Evolutionary conservation across 306 rosid genomes (phyloP).

Genomic region (Rubus idaeus): DNA sequence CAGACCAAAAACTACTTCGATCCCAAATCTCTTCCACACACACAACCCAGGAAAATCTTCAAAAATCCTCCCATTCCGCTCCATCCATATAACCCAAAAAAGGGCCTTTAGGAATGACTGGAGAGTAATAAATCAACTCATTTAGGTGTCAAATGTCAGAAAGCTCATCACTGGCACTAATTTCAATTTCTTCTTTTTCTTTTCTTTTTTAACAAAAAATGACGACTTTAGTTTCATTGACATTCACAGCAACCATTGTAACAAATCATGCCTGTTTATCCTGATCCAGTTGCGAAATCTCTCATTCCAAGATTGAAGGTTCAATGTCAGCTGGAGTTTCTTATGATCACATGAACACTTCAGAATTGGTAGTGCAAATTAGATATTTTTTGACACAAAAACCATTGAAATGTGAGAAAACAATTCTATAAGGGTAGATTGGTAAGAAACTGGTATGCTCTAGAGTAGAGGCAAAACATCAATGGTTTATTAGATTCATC

Average conservation of each 20-base stretch:
- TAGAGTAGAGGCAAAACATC: slow-evolving; percentile 1
- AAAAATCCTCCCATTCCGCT: too few relatives aligned
- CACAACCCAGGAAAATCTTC: too few relatives aligned
- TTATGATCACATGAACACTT: slow-evolving; percentile 26
- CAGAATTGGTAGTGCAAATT: slow-evolving; percentile 18
- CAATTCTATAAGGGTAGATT: not conserved
- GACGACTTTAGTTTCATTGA: not conserved
- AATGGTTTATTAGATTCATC: not conserved
- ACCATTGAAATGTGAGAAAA: not conserved
- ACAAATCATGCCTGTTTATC: slow-evolving; percentile 39
- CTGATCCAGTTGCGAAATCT: slow-evolving; percentile 31
- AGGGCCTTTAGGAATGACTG: too few relatives aligned
- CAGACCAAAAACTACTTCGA: too few relatives aligned
- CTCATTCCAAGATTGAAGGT: slow-evolving; percentile 48
- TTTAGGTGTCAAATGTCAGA: not conserved
- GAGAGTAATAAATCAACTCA: not conserved
- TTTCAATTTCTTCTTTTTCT: not conserved
- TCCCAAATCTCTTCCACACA: too few relatives aligned
- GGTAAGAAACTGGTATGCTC: not conserved
- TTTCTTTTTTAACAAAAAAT: too few relatives aligned
- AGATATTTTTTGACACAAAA: not conserved
- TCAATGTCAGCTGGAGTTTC: slow-evolving; percentile 56
- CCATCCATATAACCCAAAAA: too few relatives aligned
- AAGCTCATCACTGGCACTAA: not conserved
- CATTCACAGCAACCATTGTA: slow-evolving; percentile 8